Conservation (phyloP, 2,329 filamentous ascomycete species). For the Sporothrix pseudoabietina region DNA sequence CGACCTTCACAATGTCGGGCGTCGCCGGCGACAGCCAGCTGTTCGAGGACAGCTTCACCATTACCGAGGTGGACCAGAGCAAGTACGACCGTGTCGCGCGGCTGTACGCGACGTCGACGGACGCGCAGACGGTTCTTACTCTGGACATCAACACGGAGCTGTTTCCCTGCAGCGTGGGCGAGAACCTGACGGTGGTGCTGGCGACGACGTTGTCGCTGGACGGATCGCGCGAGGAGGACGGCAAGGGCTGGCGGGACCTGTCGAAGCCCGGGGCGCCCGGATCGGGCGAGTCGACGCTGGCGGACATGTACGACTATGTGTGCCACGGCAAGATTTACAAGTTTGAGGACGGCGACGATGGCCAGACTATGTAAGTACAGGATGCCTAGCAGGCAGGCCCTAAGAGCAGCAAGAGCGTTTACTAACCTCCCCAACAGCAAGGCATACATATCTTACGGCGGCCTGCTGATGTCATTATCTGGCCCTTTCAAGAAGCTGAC, state of each 20-base stretch:
- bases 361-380: conserved; percentile 80
- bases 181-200: conserved; percentile 77
- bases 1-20: conserved; percentile 47
- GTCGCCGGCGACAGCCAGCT: conserved; percentile 83
- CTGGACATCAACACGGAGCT: conserved; percentile 95
- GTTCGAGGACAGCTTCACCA: conserved; percentile 88
- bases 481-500: conserved; percentile 96
- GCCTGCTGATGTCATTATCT: conserved; percentile 84
- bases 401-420: background rate
- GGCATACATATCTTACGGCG: conserved; percentile 91
- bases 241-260: conserved; percentile 81
- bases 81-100: conserved; percentile 97
- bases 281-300: conserved; percentile 59
- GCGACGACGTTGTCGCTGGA: conserved; percentile 86
- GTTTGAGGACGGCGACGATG: conserved; percentile 77
- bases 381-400: background rate
- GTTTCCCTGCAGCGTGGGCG: conserved; percentile 74
- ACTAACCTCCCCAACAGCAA: conserved; percentile 60
- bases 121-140: conserved; percentile 73
- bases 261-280: conserved; percentile 49
- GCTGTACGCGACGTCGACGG: conserved; percentile 73
- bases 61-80: conserved; percentile 75
- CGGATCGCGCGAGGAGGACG: conserved; percentile 71
- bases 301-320: conserved; percentile 85
- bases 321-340: conserved; percentile 87